Percentiles rank a stretch among this genome's conserved stretches.
phyloP scores from a whole-genome alignment of 148 eudicot genomes.

The Beta vulgaris region DNA sequence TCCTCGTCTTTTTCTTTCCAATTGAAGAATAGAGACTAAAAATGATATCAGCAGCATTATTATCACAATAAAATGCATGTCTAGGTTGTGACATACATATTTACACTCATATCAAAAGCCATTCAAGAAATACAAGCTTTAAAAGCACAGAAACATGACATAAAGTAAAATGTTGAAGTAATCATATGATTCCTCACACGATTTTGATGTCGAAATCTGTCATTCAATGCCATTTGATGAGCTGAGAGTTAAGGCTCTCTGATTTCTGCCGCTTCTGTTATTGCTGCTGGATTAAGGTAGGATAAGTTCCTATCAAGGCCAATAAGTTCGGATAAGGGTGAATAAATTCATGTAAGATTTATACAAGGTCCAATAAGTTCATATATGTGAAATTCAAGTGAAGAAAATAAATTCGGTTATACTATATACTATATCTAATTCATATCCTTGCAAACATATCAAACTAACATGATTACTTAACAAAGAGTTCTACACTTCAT shows the following conservation, averaged over 20 bases:
- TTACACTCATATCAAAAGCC: neutral
- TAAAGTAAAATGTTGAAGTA: neutral
- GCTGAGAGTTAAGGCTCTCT: no score
- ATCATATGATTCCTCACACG: neutral
- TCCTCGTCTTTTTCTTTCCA: constrained; percentile 11
- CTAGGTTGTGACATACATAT: neutral
- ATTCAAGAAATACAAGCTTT: neutral
- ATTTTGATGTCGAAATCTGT: neutral
- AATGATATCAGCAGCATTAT: constrained; percentile 9
- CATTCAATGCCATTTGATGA: no score
- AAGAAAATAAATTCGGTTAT: no score
- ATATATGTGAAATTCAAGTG: no score
- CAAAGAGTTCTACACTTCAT: no score
- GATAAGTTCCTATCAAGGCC: no score
- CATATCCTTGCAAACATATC: neutral
- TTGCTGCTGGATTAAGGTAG: no score
- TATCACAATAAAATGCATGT: constrained; percentile 7
- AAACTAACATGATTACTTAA: neutral
- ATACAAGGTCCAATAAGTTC: no score
- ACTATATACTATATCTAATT: neutral
- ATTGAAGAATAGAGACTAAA: neutral
- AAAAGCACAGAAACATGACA: neutral
- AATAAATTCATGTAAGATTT: no score
- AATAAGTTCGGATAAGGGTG: no score
- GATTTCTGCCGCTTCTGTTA: no score